Evolutionary conservation across 164 flowering plant genomes (phyloP).

Genomic region (Houttuynia cordata): DNA sequence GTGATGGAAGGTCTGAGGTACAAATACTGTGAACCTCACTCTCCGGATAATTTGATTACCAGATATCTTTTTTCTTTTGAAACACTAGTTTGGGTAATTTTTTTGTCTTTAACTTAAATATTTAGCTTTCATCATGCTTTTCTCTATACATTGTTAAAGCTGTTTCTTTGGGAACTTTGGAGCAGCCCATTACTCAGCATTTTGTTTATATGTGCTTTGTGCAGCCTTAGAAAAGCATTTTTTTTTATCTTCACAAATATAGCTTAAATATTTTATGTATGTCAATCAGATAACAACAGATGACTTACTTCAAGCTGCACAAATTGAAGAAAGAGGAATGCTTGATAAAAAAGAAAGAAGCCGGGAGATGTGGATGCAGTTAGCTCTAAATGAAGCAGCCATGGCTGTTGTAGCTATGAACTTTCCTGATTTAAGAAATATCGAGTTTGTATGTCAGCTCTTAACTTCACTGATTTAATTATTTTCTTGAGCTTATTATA

Average conservation of each 20-base stretch:
- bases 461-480: background rate
- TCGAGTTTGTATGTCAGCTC: conserved; percentile 60
- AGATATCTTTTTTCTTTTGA: too few species aligned
- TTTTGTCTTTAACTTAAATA: too few species aligned
- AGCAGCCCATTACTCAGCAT: too few species aligned
- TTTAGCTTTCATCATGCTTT: too few species aligned
- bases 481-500: background rate
- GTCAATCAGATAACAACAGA: conserved; percentile 75
- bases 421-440: conserved; percentile 69
- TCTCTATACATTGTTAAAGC: too few species aligned
- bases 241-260: background rate
- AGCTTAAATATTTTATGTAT: too few species aligned
- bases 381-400: conserved; percentile 92
- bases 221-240: too few species aligned
- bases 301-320: conserved; percentile 93
- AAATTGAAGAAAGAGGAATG: conserved; percentile 90
- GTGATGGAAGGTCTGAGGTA: conserved; percentile 92
- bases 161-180: too few species aligned
- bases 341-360: conserved; percentile 78
- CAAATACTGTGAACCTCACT: background rate
- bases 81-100: background rate
- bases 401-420: conserved; percentile 84
- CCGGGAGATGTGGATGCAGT: conserved; percentile 71
- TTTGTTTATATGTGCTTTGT: too few species aligned
- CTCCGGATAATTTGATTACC: background rate